These are phyloP conservation scores for Huntiella decipiens DNA, from an alignment of 2,329 filamentous ascomycete genomes.

Conservation along the genomic window DNA sequence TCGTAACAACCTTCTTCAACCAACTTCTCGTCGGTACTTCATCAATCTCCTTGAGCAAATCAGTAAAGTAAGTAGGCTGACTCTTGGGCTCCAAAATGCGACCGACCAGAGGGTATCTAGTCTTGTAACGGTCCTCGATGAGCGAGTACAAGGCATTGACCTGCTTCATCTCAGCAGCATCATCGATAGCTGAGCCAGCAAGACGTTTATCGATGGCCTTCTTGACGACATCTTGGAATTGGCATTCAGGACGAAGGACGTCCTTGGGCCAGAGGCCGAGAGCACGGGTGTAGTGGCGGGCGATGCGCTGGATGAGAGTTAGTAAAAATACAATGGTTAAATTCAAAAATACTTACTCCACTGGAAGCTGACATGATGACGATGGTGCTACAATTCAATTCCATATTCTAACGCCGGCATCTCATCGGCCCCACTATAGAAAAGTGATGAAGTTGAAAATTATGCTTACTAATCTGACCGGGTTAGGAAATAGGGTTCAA, in stretches of 20 bases:
- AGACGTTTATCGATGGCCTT: conserved; percentile 14
- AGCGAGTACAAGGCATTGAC: conserved; percentile 40
- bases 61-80: conserved; percentile 44
- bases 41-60: conserved; percentile 42
- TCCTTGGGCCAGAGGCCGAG: conserved; percentile 45
- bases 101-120: conserved; percentile 12
- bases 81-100: conserved; percentile 36
- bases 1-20: conserved; percentile 31
- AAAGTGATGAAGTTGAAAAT: too few relatives aligned
- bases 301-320: conserved; percentile 4
- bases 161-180: conserved; percentile 19
- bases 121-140: conserved; percentile 38
- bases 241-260: conserved; percentile 40
- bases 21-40: conserved; percentile 39
- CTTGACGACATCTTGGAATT: conserved; percentile 37
- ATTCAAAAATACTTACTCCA: conserved; percentile 12
- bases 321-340: not conserved
- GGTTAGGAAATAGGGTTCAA: too few relatives aligned
- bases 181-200: conserved; percentile 7
- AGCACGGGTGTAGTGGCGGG: conserved; percentile 27
- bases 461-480: too few relatives aligned
- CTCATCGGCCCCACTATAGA: too few relatives aligned
- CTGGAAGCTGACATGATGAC: conserved; percentile 13
- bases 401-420: too few relatives aligned
- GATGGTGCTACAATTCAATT: too few relatives aligned